phyloP scores from a whole-genome alignment of 768 basidiomycete species.

The Porphyrellus cyaneotinctus region DNA sequence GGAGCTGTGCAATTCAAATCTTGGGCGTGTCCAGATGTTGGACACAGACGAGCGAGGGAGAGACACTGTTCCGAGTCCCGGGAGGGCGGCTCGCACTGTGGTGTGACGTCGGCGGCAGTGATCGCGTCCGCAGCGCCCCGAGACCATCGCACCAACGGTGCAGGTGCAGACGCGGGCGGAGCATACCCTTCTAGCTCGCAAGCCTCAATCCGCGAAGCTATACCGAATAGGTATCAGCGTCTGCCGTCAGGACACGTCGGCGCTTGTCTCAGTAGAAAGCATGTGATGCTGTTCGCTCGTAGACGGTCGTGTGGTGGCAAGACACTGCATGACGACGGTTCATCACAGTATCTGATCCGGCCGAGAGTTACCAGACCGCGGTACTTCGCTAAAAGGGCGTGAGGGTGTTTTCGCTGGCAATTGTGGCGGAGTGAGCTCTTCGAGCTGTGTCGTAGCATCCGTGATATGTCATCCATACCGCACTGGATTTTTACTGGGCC shows the following conservation, averaged over 20 bases:
- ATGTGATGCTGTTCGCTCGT: background rate
- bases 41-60: too few relatives aligned
- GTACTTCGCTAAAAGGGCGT: background rate
- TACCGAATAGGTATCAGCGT: background rate
- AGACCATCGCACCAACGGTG: background rate
- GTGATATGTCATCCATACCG: too few relatives aligned
- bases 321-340: conserved; percentile 46
- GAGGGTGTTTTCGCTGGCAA: background rate
- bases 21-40: too few relatives aligned
- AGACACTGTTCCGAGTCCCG: too few relatives aligned
- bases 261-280: background rate
- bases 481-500: too few relatives aligned
- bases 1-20: too few relatives aligned
- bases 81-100: too few relatives aligned
- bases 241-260: background rate
- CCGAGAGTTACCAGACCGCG: conserved; percentile 44
- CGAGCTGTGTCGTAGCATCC: background rate
- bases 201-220: background rate
- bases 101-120: too few relatives aligned
- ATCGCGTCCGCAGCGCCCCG: too few relatives aligned
- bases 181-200: conserved; percentile 27
- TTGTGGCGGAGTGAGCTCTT: background rate
- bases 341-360: conserved; percentile 44
- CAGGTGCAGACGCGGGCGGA: conserved; percentile 40
- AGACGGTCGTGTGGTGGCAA: too few relatives aligned